These are phyloP conservation scores for Metrosideros polymorpha DNA, from an alignment of 441 rosid genomes.

Conservation along the genomic window DNA sequence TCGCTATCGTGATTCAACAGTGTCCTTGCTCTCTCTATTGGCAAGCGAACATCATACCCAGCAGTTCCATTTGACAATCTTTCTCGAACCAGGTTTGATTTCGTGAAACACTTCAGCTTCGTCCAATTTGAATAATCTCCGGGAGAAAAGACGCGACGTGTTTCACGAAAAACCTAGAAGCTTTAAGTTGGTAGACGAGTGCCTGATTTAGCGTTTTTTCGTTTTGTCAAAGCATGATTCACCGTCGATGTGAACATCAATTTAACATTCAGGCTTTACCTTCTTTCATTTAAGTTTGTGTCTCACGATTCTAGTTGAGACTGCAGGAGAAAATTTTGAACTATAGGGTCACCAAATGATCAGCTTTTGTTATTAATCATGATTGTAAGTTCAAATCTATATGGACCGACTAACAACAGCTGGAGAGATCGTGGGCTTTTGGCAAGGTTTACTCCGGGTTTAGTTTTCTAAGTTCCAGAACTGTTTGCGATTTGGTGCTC, in stretches of 20 bases:
- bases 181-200: not conserved
- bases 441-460: not conserved
- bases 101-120: not conserved
- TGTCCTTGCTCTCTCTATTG: not conserved
- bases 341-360: not conserved
- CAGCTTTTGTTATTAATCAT: not conserved
- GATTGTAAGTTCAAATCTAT: no score
- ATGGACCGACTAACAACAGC: not conserved
- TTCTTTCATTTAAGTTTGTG: not conserved
- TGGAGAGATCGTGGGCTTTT: not conserved
- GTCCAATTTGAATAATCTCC: not conserved
- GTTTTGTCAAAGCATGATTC: not conserved
- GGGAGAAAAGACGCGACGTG: fast-evolving
- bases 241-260: not conserved
- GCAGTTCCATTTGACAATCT: not conserved
- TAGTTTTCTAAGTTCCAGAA: not conserved
- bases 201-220: not conserved
- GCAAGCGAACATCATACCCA: not conserved
- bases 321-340: not conserved
- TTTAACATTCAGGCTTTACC: not conserved
- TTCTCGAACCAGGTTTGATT: not conserved
- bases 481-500: not conserved
- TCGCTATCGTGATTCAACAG: not conserved
- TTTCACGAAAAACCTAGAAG: not conserved
- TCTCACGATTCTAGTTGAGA: not conserved